phyloP scores from a whole-genome alignment of 441 rosid genomes.

The Populus hybrid region DNA sequence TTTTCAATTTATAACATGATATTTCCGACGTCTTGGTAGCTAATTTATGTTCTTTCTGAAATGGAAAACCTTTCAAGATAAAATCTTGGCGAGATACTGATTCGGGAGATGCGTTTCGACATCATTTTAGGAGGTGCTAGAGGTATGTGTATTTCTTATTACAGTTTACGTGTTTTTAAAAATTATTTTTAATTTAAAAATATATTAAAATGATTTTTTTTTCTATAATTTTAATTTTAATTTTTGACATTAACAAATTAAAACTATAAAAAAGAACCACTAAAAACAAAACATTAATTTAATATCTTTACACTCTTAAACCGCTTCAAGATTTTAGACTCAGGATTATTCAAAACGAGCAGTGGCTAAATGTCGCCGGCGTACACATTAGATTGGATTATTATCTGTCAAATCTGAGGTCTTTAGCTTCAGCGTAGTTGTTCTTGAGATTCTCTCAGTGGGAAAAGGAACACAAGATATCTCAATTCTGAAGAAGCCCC shows the following conservation, averaged over 20 bases:
- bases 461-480: slow-evolving; percentile 50
- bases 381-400: slow-evolving; percentile 55
- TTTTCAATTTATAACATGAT: no score
- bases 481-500: slow-evolving; percentile 33
- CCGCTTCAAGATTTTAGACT: slow-evolving; percentile 68
- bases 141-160: slow-evolving; percentile 16
- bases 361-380: slow-evolving; percentile 61
- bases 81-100: slow-evolving; percentile 34
- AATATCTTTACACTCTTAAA: slow-evolving; percentile 23
- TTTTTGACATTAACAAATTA: no score
- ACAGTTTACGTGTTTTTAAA: no score
- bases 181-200: no score
- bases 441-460: slow-evolving; percentile 54
- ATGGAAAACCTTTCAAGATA: no score
- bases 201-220: no score
- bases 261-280: no score
- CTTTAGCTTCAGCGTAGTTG: slow-evolving; percentile 61
- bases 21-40: no score
- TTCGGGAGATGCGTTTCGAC: slow-evolving; percentile 45
- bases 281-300: no score
- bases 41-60: background rate
- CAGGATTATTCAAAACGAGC: slow-evolving; percentile 71
- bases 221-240: no score
- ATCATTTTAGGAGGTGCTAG: slow-evolving; percentile 55
- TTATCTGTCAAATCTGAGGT: slow-evolving; percentile 69